Evolutionary conservation across 768 basidiomycete genomes (phyloP).

Genomic region (Podaxis sp.): DNA sequence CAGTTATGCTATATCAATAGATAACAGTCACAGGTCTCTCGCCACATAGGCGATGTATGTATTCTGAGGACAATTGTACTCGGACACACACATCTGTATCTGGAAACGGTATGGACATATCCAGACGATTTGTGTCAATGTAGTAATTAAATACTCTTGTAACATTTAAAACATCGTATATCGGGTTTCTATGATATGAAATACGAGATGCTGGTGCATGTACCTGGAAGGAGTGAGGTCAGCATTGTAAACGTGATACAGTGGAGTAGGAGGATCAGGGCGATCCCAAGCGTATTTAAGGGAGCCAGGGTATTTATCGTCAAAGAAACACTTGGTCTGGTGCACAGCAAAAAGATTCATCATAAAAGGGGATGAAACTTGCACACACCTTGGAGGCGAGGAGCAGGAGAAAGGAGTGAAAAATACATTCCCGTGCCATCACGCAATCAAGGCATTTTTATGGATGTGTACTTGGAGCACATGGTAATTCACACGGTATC

Average conservation of each 20-base stretch:
- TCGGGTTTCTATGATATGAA: not conserved
- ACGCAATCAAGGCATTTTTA: not conserved
- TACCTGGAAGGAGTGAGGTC: not conserved
- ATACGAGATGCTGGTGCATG: not conserved
- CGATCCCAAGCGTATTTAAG: constrained; percentile 46
- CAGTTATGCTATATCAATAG: constrained; percentile 46
- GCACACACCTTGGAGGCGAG: constrained; percentile 18
- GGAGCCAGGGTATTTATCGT: constrained; percentile 42
- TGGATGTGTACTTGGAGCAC: constrained; percentile 8
- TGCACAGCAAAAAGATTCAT: constrained; percentile 53
- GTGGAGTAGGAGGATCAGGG: constrained; percentile 33
- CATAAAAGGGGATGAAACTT: constrained; percentile 19
- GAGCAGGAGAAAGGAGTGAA: not conserved
- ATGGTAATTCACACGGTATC: constrained; percentile 1
- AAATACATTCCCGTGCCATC: not conserved
- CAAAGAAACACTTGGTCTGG: constrained; percentile 50
- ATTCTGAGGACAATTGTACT: not conserved
- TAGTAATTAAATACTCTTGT: too few relatives aligned
- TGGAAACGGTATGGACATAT: constrained; percentile 10
- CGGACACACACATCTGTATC: too few relatives aligned
- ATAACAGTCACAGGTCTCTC: constrained; percentile 26
- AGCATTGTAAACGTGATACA: not conserved
- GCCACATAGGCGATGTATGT: not conserved
- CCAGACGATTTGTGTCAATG: too few relatives aligned
- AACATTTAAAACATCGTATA: not conserved